phyloP scores from a whole-genome alignment of 2,329 filamentous ascomycete genomes.

The Clonostachys rhizophaga region DNA sequence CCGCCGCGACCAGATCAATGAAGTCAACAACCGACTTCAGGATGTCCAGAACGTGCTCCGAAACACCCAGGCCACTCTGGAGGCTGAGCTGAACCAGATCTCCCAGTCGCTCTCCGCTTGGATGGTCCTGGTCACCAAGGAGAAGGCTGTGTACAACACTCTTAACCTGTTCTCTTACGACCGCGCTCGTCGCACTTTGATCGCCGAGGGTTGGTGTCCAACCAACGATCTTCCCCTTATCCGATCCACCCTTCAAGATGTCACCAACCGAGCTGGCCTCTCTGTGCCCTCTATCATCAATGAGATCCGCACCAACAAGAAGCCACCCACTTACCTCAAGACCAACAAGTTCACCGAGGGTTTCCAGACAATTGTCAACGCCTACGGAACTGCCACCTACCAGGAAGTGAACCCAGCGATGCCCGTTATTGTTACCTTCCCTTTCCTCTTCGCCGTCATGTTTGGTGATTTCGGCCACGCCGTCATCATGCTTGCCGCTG shows the following conservation, averaged over 20 bases:
- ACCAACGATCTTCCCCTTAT: slow-evolving; percentile 86
- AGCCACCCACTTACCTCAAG: slow-evolving; percentile 93
- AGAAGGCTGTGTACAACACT: slow-evolving; percentile 95
- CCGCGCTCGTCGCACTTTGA: slow-evolving; percentile 88
- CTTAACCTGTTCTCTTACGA: slow-evolving; percentile 97
- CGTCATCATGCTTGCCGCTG: slow-evolving; percentile 78
- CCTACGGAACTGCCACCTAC: slow-evolving; percentile 96
- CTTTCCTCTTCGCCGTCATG: slow-evolving; percentile 99
- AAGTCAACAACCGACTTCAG: slow-evolving; percentile 89
- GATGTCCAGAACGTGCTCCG: slow-evolving; percentile 89
- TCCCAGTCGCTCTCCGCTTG: slow-evolving; percentile 88
- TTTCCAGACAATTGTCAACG: slow-evolving; percentile 98
- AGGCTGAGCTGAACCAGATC: slow-evolving; percentile 91
- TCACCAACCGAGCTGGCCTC: slow-evolving; percentile 90
- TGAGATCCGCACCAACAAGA: slow-evolving; percentile 95
- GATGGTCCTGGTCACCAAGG: slow-evolving; percentile 97
- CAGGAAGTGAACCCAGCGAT: slow-evolving; percentile 95
- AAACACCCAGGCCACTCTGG: slow-evolving; percentile 92
- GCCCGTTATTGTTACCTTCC: slow-evolving; percentile 94
- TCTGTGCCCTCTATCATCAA: slow-evolving; percentile 99
- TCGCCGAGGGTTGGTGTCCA: slow-evolving; percentile 96
- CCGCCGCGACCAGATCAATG: slow-evolving; percentile 90
- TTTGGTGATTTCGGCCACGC: slow-evolving; percentile 98
- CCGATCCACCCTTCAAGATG: slow-evolving; percentile 89
- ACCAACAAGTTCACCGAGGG: slow-evolving; percentile 98